These are phyloP conservation scores for Pouteria glomerata DNA, from an alignment of 148 eudicot genomes.

Conservation along the genomic window DNA sequence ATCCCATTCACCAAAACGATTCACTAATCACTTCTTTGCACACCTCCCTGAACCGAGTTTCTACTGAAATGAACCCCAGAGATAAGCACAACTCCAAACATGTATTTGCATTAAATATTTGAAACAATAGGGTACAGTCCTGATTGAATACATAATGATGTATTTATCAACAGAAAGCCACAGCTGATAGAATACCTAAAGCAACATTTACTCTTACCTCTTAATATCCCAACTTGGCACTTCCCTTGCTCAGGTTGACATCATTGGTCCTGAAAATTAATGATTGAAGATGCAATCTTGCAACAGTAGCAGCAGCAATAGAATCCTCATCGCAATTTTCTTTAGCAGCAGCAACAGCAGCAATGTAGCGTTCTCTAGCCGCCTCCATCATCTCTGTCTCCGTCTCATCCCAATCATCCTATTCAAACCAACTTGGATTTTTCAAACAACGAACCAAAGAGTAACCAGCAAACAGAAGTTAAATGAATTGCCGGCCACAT, in stretches of 20 bases:
- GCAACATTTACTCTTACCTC: not conserved
- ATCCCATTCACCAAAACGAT: too few relatives aligned
- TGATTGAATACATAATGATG: not conserved
- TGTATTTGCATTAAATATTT: not conserved
- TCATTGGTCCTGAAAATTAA: conserved; percentile 31
- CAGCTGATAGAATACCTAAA: not conserved
- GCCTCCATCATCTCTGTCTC: conserved; percentile 63
- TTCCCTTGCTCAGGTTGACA: conserved; percentile 8
- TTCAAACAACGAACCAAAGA: not conserved
- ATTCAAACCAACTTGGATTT: conserved; percentile 8
- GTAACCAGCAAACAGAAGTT: not conserved
- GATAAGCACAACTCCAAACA: not conserved
- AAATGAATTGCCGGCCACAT: not conserved
- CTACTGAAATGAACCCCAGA: too few relatives aligned
- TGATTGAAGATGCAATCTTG: conserved; percentile 65
- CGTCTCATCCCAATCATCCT: conserved; percentile 54
- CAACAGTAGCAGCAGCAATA: conserved; percentile 52
- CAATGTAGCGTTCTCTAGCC: conserved; percentile 62
- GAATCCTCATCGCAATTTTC: conserved; percentile 78
- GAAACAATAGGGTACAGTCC: conserved; percentile 1
- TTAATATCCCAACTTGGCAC: conserved; percentile 2
- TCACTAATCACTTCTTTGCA: too few relatives aligned
- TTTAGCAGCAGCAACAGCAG: conserved; percentile 68
- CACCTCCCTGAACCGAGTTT: too few relatives aligned
- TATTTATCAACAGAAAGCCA: not conserved